Percentiles rank a stretch among this genome's conserved stretches.
phyloP scores from a whole-genome alignment of 129 eudicot genomes.

The Mikania micrantha region DNA sequence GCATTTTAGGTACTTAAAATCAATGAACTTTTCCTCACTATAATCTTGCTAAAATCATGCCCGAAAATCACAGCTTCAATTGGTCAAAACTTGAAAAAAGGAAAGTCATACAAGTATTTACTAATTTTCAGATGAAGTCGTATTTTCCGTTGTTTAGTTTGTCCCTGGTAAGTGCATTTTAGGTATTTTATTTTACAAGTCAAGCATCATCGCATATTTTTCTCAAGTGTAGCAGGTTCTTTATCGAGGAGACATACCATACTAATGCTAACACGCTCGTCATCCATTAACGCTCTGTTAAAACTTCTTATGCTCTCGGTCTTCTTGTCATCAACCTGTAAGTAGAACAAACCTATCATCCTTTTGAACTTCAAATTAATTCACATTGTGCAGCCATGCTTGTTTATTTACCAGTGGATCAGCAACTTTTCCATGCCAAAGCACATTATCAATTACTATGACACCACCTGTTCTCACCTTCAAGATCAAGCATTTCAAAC shows the following conservation, averaged over 20 bases:
- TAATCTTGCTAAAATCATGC: too few species aligned
- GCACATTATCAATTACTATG: slow-evolving; percentile 89
- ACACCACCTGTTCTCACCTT: slow-evolving; percentile 93
- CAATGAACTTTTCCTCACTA: neutral
- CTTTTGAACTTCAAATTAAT: neutral
- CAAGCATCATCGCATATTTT: neutral
- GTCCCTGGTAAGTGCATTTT: neutral
- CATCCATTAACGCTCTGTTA: slow-evolving; percentile 56
- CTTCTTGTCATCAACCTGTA: slow-evolving; percentile 61
- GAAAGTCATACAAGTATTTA: too few species aligned
- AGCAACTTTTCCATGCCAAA: slow-evolving; percentile 95
- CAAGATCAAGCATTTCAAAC: slow-evolving; percentile 14
- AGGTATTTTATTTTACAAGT: neutral
- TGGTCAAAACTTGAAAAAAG: too few species aligned
- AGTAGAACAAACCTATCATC: slow-evolving; percentile 2
- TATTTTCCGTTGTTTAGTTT: neutral
- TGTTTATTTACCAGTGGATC: slow-evolving; percentile 68
- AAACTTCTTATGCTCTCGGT: slow-evolving; percentile 76
- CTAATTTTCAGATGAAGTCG: too few species aligned
- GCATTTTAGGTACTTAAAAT: neutral
- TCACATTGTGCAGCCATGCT: neutral
- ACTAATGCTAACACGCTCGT: slow-evolving; percentile 74
- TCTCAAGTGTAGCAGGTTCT: neutral
- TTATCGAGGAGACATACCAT: slow-evolving; percentile 49
- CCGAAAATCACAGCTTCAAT: too few species aligned